A percentile compares a stretch with the other conserved stretches of the same genome.
Conservation (phyloP, 495 filamentous ascomycete species). For the Aspergillus ellipticus region DNA sequence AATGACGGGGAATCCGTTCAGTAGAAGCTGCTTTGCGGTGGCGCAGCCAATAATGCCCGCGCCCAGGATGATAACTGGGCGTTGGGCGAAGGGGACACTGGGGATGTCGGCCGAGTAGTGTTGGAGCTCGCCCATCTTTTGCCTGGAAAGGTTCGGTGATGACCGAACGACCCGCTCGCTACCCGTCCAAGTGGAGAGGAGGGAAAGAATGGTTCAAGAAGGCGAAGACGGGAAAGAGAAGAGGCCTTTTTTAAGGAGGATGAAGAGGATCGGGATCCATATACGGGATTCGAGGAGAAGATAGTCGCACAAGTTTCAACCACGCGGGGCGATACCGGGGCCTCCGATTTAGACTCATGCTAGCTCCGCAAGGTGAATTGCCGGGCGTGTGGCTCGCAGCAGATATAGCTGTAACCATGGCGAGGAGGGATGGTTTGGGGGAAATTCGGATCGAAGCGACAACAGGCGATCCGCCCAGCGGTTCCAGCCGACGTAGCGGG, state of each 20-base stretch:
- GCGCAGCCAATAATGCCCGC: constrained; percentile 46
- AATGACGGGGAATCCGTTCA: constrained; percentile 35
- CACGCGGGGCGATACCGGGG: background rate
- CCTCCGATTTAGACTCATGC: background rate
- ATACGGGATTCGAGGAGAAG: background rate
- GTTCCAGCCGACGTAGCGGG: constrained; percentile 1
- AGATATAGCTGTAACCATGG: too few relatives aligned
- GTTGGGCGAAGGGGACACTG: constrained; percentile 32
- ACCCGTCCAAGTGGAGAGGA: background rate
- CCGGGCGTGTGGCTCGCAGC: too few relatives aligned
- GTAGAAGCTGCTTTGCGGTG: constrained; percentile 34
- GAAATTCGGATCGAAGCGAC: background rate
- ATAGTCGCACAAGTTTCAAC: background rate
- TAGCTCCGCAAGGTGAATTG: too few relatives aligned
- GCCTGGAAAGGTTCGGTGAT: background rate
- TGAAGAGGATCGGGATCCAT: background rate
- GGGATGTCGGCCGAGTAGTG: constrained; percentile 3
- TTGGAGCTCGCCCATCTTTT: constrained; percentile 24
- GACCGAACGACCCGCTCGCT: background rate
- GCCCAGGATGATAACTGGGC: constrained; percentile 38
- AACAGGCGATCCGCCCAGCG: background rate
- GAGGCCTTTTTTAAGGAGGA: background rate
- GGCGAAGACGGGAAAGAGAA: background rate
- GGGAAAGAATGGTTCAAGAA: background rate
- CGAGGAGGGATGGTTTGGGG: background rate